These are phyloP conservation scores for Pelargonium citronellum DNA, from an alignment of 441 rosid genomes.

Conservation along the genomic window DNA sequence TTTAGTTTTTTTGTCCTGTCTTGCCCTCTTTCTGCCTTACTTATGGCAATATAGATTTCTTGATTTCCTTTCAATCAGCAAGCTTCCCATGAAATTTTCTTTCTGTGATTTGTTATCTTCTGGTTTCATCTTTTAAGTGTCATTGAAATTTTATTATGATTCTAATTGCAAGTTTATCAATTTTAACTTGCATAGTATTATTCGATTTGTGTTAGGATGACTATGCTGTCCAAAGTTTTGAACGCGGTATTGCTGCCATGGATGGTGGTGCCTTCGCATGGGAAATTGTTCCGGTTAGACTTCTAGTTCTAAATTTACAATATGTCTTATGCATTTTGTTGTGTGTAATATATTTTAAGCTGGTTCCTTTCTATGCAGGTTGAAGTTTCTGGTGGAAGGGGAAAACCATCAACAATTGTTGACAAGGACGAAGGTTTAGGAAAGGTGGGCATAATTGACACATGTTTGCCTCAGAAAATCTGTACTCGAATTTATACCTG, in stretches of 20 bases:
- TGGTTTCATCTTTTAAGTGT: conserved; percentile 3
- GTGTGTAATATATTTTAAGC: conserved; percentile 14
- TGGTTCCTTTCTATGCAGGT: conserved; percentile 38
- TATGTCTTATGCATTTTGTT: conserved; percentile 8
- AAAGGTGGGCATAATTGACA: conserved; percentile 45
- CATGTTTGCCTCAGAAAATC: conserved; percentile 1
- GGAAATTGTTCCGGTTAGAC: conserved; percentile 87
- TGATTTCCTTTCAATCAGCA: background rate
- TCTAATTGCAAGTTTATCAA: background rate
- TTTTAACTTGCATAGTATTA: background rate
- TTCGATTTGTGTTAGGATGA: conserved; percentile 53
- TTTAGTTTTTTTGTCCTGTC: background rate
- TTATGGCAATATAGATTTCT: background rate
- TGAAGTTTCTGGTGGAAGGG: conserved; percentile 95
- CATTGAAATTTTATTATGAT: conserved; percentile 11
- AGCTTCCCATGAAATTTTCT: background rate
- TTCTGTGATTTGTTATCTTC: background rate
- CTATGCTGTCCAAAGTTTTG: conserved; percentile 85
- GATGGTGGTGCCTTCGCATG: conserved; percentile 73
- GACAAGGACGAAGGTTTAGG: conserved; percentile 95
- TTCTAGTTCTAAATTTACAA: conserved; percentile 17
- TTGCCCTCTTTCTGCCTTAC: background rate
- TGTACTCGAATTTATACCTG: background rate
- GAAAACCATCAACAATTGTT: conserved; percentile 69
- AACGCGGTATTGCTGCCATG: conserved; percentile 95